Base-by-base conservation (phyloP, 129 eudicot genomes). In the Arctium lappa region DNA sequence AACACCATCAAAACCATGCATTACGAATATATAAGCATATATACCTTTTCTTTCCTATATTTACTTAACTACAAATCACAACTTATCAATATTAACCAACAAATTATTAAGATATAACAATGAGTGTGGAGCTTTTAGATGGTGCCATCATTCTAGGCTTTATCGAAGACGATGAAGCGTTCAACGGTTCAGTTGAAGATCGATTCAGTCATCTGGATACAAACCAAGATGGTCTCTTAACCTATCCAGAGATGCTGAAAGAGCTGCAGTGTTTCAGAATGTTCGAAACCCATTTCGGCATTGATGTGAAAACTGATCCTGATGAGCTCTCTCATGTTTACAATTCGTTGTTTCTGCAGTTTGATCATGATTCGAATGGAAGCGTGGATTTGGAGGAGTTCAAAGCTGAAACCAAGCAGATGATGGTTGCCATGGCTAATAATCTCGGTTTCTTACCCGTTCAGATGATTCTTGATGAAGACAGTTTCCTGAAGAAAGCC, bases 341-440 rank as follows among this genome's bases (percentile, higher is more conserved):
- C 27, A 78, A 70, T 32, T 86, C 91, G 0, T 31, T 87, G 71
- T 87, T 90, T 65, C 33, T 62, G 63, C 91, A 90, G 79, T 90
- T 87, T 72, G 91, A 89, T 76, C 87, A 42, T 3, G 88, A 87
- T 76, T 83, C 85, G 0, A 89, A 79, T 33, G 92, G 92, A 56
- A 72, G 75, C 0, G 88, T 89, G 2, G 93, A 89, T 56, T 60
- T 87, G 79, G 89, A 87, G 65, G 93, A 89, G 82, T 87, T 85
- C 50, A 85, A 87, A 77, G 87, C 86, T 13, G 93, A 89, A 83
- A 89, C 84, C 1, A 89, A 85, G 66, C 75, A 87, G 79, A 89
- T 87, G 86, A 87, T 89, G 92, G 38, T 85, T n/a, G 93, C 81
- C 46, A 86, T 89, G 86, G 93, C 93, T 1, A 81, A 87, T 39